Evolutionary conservation across 345 rosid species (phyloP), one percentile per base, ranked within the genome.

Genomic region (Viola odorata): DNA sequence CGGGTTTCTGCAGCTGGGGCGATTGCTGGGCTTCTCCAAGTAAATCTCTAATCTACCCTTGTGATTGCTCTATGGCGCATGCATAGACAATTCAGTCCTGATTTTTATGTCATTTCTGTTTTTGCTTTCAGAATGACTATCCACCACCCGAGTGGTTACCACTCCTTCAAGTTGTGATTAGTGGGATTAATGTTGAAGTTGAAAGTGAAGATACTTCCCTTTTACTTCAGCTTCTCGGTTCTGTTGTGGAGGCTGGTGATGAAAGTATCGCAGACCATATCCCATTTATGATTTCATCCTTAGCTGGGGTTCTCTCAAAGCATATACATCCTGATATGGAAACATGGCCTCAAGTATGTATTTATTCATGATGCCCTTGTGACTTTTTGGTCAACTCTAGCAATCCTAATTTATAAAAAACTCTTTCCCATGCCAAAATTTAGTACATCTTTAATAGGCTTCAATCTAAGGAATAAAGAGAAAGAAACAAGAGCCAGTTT

Each of bases 1-100:
- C 84, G 90, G 57, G 84, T 78, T 57, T 80, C 91, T 58, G 90
- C 91, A 57, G 95, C 90, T 73, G 92, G 91, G 45, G 95, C 88
- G 52, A 80, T 90, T 40, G 51, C 70, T 50, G 85, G 77, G 65
- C 83, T 90, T 62, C 80, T 90, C 65, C 90, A 85, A 73, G 97
- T 90, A 80, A 59, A 82, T 57, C 58, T 44, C 53, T 41, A 58
- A 48, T 38, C 59, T 40, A 11, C 38, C 45, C 48, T 17, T 57
- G 45, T 55, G 39, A 65, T 61, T 66, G 55, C 50, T 44, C 58
- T 32, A 37, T 66, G 42, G 37, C 13, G 51, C 57, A 60, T 63
- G 47, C 7, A 14, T 16, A 3, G 64, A 36, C 58, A n/a, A 39
- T 51, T 62, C 55, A 63, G 13, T 37, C 42, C 69, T 80, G 38